Evolutionary conservation across 768 basidiomycete species (phyloP).

Genomic region (Xanthoconium stramineum): DNA sequence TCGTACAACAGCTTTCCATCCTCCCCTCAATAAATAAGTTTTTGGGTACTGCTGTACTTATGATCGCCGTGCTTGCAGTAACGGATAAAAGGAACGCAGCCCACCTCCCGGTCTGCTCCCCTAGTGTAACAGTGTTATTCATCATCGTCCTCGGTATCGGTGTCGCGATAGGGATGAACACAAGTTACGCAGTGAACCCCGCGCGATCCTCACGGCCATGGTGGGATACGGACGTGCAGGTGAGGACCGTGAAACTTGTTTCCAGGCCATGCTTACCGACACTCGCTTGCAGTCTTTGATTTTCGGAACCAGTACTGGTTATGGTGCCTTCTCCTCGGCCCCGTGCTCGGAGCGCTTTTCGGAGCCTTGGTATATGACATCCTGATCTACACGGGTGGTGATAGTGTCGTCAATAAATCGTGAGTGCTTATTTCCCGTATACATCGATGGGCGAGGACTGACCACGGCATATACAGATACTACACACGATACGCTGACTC

Average conservation of each 20-base stretch:
- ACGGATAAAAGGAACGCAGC: conserved; percentile 50
- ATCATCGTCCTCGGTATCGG: conserved; percentile 54
- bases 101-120: conserved; percentile 51
- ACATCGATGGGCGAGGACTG: background rate
- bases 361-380: conserved; percentile 54
- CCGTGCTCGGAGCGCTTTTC: conserved; percentile 51
- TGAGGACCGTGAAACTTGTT: conserved; percentile 3
- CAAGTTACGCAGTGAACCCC: conserved; percentile 61
- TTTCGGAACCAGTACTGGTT: conserved; percentile 59
- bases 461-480: conserved; percentile 1
- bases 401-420: conserved; percentile 50
- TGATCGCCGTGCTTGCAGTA: conserved; percentile 49
- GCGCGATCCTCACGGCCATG: conserved; percentile 64
- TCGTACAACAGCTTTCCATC: conserved; percentile 27
- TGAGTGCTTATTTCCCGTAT: conserved; percentile 16
- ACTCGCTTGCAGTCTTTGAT: conserved; percentile 10
- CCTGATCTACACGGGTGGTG: conserved; percentile 50
- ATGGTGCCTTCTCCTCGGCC: conserved; percentile 58
- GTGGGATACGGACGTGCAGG: conserved; percentile 51
- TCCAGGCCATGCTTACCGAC: background rate
- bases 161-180: conserved; percentile 55
- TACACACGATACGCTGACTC: background rate
- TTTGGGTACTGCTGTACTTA: conserved; percentile 48
- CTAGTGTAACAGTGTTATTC: conserved; percentile 50
- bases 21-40: conserved; percentile 43